Base-by-base conservation (phyloP, 2,329 filamentous ascomycete species). In the Blastomyces emzantsi region DNA sequence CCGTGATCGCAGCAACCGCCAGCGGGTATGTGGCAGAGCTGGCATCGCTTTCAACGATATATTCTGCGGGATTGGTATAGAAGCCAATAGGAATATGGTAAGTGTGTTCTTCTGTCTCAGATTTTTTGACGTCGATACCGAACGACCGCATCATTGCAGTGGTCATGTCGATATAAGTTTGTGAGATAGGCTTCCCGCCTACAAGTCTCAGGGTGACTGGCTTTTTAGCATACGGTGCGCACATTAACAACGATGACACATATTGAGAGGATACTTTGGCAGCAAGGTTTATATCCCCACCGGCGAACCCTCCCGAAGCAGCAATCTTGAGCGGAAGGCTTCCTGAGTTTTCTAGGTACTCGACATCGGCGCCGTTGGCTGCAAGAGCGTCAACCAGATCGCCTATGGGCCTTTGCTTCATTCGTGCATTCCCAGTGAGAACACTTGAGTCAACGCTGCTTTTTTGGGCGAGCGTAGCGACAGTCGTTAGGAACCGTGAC, bases 181-280 rank as follows among this genome's bases (percentile, higher is more conserved):
- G 92, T 1, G 93, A 97, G 68, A 99, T 96, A 54, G 94, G 93
- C 75, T 96, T 97, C 63, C 92, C 94, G n/a, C 94, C 94, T 15
- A 97, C 88, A 49, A 99, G 83, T 51, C 87, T 88, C 68, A 99
- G 79, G 0, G 91, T 97, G 47, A 99, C 92, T 0, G 93, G 90
- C 66, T 92, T 87, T 78, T 96, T 97, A 56, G 94, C 94, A 72
- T 97, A 99, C 0, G 94, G 94, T 0, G 94, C 94, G 64, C 92
- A 95, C 90, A 99, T 95, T 61, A 99, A 81, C 67, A 99, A 87
- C 1, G 93, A 97, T 0, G 94, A 97, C 47, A 99, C 94, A 73
- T 97, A 99, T 77, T 99, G 94, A n/a, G 94, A 97, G 9, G 94
- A 99, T 19, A 97, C 89, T 52, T 94, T 97, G 0, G 94, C 94